These are phyloP conservation scores for Hemileccinum impolitum DNA, from an alignment of 768 basidiomycete genomes.

Conservation along the genomic window DNA sequence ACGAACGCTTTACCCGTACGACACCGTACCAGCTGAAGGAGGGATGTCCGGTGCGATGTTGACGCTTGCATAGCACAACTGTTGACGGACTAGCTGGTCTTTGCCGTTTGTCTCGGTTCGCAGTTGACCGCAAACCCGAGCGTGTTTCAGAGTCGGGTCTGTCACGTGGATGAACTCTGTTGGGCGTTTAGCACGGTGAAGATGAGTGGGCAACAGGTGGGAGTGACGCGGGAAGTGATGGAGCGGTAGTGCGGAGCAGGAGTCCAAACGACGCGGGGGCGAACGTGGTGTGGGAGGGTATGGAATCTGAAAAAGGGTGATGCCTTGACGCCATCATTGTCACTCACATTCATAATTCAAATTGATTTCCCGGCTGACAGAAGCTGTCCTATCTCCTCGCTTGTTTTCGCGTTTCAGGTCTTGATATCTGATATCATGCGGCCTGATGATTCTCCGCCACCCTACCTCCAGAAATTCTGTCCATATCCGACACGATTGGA, in stretches of 20 bases:
- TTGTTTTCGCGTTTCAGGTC: too few relatives aligned
- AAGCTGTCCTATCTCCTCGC: too few relatives aligned
- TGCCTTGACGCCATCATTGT: too few relatives aligned
- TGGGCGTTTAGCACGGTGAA: conserved; percentile 18
- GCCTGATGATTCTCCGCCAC: too few relatives aligned
- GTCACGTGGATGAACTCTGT: conserved; percentile 20
- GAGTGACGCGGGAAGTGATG: conserved; percentile 4
- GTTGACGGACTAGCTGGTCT: conserved; percentile 13
- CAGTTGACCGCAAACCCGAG: conserved; percentile 12
- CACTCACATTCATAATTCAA: too few relatives aligned
- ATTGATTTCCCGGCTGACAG: too few relatives aligned
- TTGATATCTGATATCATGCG: too few relatives aligned
- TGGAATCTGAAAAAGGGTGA: too few relatives aligned
- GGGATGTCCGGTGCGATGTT: conserved; percentile 14
- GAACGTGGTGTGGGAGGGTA: conserved; percentile 11
- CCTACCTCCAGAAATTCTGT: too few relatives aligned
- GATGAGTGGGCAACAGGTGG: conserved; percentile 6
- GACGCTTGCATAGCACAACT: conserved; percentile 8
- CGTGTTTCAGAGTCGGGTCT: conserved; percentile 12
- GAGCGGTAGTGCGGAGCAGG: conserved; percentile 15
- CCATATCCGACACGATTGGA: too few relatives aligned
- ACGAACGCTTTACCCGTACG: conserved; percentile 17
- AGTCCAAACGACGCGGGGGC: conserved; percentile 14
- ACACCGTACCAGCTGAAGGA: conserved; percentile 1
- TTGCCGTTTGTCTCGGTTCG: conserved; percentile 5